Percentiles rank a stretch among this genome's conserved stretches.
These are phyloP conservation scores for Galerina sulciceps DNA, from an alignment of 768 basidiomycete species.

Conservation along the genomic window DNA sequence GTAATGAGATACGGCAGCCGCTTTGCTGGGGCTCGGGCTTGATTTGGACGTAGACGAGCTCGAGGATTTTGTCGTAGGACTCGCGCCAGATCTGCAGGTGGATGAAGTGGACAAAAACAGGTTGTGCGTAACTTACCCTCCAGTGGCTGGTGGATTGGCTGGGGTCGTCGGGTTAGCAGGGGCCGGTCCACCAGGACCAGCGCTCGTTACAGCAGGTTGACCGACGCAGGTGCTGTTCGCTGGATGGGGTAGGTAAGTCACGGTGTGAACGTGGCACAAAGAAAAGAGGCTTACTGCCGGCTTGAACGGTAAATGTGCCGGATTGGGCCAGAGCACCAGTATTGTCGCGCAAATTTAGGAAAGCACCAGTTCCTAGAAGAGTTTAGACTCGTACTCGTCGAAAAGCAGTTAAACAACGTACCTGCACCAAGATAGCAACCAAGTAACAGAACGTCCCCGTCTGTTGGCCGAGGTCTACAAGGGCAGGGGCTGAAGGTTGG, in stretches of 20 bases:
- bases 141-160: too few relatives aligned
- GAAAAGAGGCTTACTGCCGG: conserved; percentile 20
- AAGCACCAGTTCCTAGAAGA: conserved; percentile 21
- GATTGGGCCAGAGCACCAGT: conserved; percentile 28
- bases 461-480: conserved; percentile 25
- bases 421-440: conserved; percentile 28
- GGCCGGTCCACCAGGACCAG: conserved; percentile 1
- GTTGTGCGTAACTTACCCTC: too few relatives aligned
- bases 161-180: too few relatives aligned
- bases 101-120: neutral
- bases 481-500: conserved; percentile 25
- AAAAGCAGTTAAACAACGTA: conserved; percentile 6
- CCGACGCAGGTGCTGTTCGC: conserved; percentile 25
- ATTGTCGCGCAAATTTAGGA: conserved; percentile 28
- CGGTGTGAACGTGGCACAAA: neutral
- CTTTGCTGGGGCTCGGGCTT: conserved; percentile 8
- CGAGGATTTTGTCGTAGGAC: neutral
- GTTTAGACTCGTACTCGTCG: neutral
- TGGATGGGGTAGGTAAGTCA: conserved; percentile 6
- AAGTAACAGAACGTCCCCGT: conserved; percentile 25
- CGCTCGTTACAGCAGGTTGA: conserved; percentile 14
- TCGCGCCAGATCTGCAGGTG: neutral
- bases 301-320: conserved; percentile 24
- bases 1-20: conserved; percentile 21
- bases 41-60: neutral